Base-by-base conservation (phyloP, 257 asterid genomes). In the Scutellaria galericulata region DNA sequence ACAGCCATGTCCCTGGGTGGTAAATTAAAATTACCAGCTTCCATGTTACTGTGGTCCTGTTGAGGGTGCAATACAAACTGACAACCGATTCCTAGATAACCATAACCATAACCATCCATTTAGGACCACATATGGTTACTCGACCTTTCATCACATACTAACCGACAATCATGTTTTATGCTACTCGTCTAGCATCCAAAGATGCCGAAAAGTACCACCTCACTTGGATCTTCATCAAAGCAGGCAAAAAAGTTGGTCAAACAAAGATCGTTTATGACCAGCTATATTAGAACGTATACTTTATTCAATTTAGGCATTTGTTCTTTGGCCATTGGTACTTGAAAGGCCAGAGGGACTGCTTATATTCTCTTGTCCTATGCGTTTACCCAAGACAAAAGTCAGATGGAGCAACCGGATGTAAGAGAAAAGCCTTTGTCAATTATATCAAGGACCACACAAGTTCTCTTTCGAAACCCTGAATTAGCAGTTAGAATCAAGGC, bases 41-140 rank as follows among this genome's bases (percentile, higher is more conserved):
- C 61, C 44, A 12, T 31, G 66, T 69, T 77, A 65, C 68, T 42
- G 75, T 73, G 79, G 82, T 73, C 79, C 77, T 48, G 42, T 48
- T 60, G 51, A 76, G 55, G 72, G 62, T 44, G 50, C 65, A 67
- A 40, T 71, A 48, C 51, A 76, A 72, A 52, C 48, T 75, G 75
- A 37, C 47, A 56, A 64, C 55, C 4, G 62, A 76, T 67, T 80
- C 74, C 74, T 76, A 64, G 35, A 80, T 68, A 68, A 57, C 77
- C 77, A 71, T 68, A 41, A 56, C 71, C 71, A 63, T 18, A 24
- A 57, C 55, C 52, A 56, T 72, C 47, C 55, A 66, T 51, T 46
- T n/a, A 45, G 78, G 83, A 71, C 81, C 79, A 64, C 77, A 66
- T 50, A 70, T 55, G 62, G 37, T 69, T 58, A 69, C 68, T 73